Evolutionary conservation across 2,329 filamentous ascomycete genomes (phyloP), one percentile per base, ranked within the genome.

Genomic region (Plectosphaerella cucumerina): DNA sequence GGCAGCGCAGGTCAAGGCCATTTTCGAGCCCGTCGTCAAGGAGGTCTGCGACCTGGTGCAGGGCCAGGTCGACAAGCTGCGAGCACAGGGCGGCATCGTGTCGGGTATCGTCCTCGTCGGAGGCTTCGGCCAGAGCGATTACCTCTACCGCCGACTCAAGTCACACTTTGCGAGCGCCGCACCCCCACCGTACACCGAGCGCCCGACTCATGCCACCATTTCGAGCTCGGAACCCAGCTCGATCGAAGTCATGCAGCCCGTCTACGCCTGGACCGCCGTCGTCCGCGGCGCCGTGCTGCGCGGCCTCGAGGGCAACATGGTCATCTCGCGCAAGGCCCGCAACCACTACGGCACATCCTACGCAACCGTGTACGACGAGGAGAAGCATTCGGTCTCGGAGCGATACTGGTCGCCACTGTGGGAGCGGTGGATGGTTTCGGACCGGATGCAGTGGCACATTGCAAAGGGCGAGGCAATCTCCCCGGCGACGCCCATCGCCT

Each of bases 391-490:
- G 4, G 81, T 89, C 6, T 80, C 76, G 42, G 88, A 91, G 65
- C 73, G 87, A 47, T 92, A 92, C 62, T 92, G 87, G 87, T 87
- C 83, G 57, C 87, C 86, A 6, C 66, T 91, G 21, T 90, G 87
- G 87, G 87, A 91, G 70, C 70, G 87, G 46, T 91, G 86, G 87
- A 91, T 90, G 87, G 87, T 92, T 6, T 84, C 80, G 44, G 86
- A 92, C 65, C 78, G 88, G 45, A 91, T 93, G 87, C 86, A 90
- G 68, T 92, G 89, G 89, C 87, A 91, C 66, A 89, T 91, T 63
- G 81, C 84, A 54, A 90, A 90, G 78, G 87, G 86, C 52, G 87
- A 90, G 58, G 81, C 87, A 35, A 80, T 92, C 35, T 90, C 86
- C 8, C 85, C 88, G n/a, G 73, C 83, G 1, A 77, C 81, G 1